These are phyloP conservation scores for Azolla pinnata DNA, from an alignment of 75 land plant species.

Conservation along the genomic window DNA sequence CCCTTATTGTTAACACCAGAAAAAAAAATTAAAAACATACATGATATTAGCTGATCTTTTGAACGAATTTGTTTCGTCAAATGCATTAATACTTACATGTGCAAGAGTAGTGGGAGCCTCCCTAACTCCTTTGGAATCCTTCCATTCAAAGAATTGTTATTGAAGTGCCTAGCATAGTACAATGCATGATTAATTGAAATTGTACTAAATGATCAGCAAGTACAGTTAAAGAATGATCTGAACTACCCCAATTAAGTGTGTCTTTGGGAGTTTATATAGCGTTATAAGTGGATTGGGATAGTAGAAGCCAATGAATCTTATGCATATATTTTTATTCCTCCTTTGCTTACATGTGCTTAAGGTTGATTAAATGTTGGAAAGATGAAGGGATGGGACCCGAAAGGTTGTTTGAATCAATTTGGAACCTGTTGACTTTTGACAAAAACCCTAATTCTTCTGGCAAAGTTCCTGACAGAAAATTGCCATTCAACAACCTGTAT, in stretches of 20 bases:
- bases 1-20: not conserved
- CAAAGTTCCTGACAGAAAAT: constrained; percentile 54
- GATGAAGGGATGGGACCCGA: constrained; percentile 60
- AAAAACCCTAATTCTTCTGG: constrained; percentile 72
- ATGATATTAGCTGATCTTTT: no score
- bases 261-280: no score
- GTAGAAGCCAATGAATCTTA: no score
- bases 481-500: constrained; percentile 77
- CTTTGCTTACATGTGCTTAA: constrained; percentile 77
- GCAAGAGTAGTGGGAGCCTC: constrained; percentile 34
- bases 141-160: constrained; percentile 51
- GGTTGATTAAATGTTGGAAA: constrained; percentile 51
- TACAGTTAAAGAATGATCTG: no score
- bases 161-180: constrained; percentile 68
- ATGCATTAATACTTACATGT: constrained; percentile 31
- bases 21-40: not conserved
- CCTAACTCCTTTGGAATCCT: constrained; percentile 44
- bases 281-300: no score
- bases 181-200: no score
- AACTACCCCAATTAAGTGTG: no score
- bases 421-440: constrained; percentile 57
- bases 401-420: constrained; percentile 69
- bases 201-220: no score
- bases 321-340: no score
- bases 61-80: not conserved